Evolutionary conservation across 345 rosid genomes (phyloP).

Genomic region (Citrus glauca): DNA sequence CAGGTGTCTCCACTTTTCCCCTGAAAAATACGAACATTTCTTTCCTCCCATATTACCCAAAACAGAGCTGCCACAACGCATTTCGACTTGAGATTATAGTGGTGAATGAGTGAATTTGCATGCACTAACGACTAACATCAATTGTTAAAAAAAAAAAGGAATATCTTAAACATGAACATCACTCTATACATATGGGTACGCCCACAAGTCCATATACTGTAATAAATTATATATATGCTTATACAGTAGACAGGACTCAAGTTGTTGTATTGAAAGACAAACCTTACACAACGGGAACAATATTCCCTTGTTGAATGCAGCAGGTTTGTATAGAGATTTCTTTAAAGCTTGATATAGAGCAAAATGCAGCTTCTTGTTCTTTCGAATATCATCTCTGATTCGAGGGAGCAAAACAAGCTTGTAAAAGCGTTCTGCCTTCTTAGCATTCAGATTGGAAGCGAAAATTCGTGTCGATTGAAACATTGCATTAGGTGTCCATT

Average conservation of each 20-base stretch:
- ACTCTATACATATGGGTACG: too few species aligned
- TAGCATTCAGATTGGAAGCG: slow-evolving; percentile 66
- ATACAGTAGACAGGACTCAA: neutral
- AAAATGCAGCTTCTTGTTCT: slow-evolving; percentile 81
- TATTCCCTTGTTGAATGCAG: slow-evolving; percentile 93
- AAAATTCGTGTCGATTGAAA: slow-evolving; percentile 87
- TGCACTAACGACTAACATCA: too few species aligned
- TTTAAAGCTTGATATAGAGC: slow-evolving; percentile 78
- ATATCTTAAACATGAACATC: too few species aligned
- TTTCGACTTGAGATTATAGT: too few species aligned
- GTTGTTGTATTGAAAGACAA: neutral
- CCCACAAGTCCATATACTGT: neutral
- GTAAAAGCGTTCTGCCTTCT: slow-evolving; percentile 70
- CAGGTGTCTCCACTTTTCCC: too few species aligned
- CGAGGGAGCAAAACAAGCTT: slow-evolving; percentile 87
- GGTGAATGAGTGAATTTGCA: neutral
- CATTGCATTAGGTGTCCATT: slow-evolving; percentile 94
- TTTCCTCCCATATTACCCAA: too few species aligned
- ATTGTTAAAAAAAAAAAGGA: too few species aligned
- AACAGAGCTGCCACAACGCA: too few species aligned
- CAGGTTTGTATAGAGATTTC: slow-evolving; percentile 79
- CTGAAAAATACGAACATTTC: too few species aligned
- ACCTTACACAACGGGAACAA: slow-evolving; percentile 89
- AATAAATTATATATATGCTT: neutral
- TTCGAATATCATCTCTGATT: slow-evolving; percentile 80